Conservation (phyloP, 495 filamentous ascomycete species). For the Penicillium simplicissimum region DNA sequence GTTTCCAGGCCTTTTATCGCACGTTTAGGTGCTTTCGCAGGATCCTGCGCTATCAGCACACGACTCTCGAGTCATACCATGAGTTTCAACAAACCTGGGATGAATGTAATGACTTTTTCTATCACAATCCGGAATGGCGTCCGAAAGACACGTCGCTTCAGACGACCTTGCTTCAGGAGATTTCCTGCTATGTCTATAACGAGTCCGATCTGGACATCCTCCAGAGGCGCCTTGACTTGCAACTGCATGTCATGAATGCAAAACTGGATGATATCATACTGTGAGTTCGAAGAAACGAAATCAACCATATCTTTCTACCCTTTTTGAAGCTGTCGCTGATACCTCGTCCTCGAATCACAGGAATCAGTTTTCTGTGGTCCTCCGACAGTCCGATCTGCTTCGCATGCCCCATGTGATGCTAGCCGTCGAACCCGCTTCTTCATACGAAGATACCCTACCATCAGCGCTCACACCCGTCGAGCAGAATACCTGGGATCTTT, state of each 20-base stretch:
- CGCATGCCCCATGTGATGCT: neutral
- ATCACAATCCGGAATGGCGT: neutral
- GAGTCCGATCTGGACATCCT: neutral
- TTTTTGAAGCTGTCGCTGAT: neutral
- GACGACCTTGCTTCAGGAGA: neutral
- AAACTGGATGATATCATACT: conserved; percentile 5
- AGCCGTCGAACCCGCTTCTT: neutral
- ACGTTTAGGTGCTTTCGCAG: conserved; percentile 5
- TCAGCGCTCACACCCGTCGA: neutral
- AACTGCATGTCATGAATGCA: conserved; percentile 9
- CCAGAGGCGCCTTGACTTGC: conserved; percentile 1
- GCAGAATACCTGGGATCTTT: neutral
- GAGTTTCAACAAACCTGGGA: conserved; percentile 9
- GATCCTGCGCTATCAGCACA: conserved; percentile 5
- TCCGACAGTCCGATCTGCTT: conserved; percentile 1
- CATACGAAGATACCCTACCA: conserved; percentile 3
- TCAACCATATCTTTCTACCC: neutral
- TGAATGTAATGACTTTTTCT: conserved; percentile 5
- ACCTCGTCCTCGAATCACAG: neutral
- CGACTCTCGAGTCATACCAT: conserved; percentile 8
- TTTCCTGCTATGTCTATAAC: conserved; percentile 6
- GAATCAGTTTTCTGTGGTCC: neutral
- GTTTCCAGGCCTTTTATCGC: conserved; percentile 1
- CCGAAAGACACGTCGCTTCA: neutral
- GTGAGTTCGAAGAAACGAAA: neutral